Percentiles rank a stretch among this genome's conserved stretches.
These are phyloP conservation scores for Alternaria ethzedia DNA, from an alignment of 2,329 filamentous ascomycete species.

Conservation along the genomic window DNA sequence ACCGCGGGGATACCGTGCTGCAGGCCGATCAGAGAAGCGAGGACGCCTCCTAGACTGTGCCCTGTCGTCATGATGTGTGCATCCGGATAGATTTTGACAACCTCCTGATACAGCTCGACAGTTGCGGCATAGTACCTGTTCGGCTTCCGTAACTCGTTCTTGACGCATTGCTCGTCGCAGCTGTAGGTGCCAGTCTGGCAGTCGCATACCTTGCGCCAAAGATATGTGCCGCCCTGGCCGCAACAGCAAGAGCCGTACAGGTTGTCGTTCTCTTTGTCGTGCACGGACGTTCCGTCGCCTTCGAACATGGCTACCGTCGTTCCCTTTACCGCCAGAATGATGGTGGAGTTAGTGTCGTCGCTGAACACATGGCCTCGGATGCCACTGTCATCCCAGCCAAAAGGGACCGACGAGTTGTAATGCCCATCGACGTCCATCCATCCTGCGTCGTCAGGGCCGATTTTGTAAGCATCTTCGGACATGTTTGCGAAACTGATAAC, in stretches of 20 bases:
- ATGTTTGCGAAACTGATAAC: constrained; percentile 45
- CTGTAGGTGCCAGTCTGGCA: constrained; percentile 45
- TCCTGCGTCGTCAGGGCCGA: constrained; percentile 39
- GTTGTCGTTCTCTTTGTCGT: constrained; percentile 48
- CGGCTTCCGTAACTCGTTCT: constrained; percentile 37
- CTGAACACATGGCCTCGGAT: constrained; percentile 46
- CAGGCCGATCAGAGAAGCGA: constrained; percentile 44
- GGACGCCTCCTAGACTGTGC: constrained; percentile 44
- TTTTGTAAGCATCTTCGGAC: constrained; percentile 47
- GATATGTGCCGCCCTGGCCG: constrained; percentile 44
- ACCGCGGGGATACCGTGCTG: constrained; percentile 42
- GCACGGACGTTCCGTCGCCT: constrained; percentile 43
- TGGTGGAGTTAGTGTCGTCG: constrained; percentile 42
- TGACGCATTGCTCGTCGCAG: constrained; percentile 44
- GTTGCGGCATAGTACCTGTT: constrained; percentile 44
- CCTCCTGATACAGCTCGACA: constrained; percentile 42
- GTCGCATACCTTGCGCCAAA: constrained; percentile 45
- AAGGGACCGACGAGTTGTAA: constrained; percentile 41
- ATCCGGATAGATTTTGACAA: constrained; percentile 40
- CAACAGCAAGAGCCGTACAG: constrained; percentile 47
- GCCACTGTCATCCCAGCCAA: constrained; percentile 47
- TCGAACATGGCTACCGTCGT: constrained; percentile 47
- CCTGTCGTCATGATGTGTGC: constrained; percentile 45
- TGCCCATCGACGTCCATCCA: constrained; percentile 44
- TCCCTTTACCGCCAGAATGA: constrained; percentile 44